These are phyloP conservation scores for Prunus davidiana DNA, from an alignment of 306 rosid species.

Conservation along the genomic window DNA sequence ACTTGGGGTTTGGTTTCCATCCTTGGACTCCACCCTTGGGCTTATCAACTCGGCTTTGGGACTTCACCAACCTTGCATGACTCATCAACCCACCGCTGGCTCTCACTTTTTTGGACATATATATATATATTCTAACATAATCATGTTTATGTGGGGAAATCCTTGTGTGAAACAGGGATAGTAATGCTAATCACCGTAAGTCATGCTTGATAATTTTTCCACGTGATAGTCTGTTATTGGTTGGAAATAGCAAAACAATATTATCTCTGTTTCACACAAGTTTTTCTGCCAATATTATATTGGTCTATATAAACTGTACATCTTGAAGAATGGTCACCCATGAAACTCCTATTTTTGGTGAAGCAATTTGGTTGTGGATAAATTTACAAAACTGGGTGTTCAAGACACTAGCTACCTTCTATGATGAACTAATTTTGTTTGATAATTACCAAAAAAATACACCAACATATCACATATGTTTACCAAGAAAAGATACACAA, in stretches of 20 bases:
- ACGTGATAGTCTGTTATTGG: rapidly evolving
- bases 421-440: background rate
- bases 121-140: too few relatives aligned
- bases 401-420: background rate
- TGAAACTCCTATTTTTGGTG: background rate
- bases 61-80: too few relatives aligned
- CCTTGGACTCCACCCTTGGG: too few relatives aligned
- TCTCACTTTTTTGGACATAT: too few relatives aligned
- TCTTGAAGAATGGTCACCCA: background rate
- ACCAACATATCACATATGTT: background rate
- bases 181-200: too few relatives aligned
- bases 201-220: too few relatives aligned
- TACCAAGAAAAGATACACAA: background rate
- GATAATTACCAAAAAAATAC: background rate
- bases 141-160: too few relatives aligned
- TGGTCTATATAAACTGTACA: background rate
- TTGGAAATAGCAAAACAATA: background rate
- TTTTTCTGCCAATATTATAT: background rate
- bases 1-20: too few relatives aligned
- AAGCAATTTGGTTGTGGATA: background rate
- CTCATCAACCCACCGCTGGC: too few relatives aligned
- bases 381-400: background rate
- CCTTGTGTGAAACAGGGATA: too few relatives aligned
- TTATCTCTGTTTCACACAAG: too few relatives aligned
- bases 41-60: too few relatives aligned